Evolutionary conservation across 164 flowering plant species (phyloP).

Genomic region (grape (Vitis vinifera)): ASM3070453v1 NC_081812.1:20082501-20083000

Average conservation of each 20-base stretch:
- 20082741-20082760: background rate
- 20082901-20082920: too few species aligned
- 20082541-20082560: constrained; percentile 71
- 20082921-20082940: too few species aligned
- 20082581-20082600: constrained; percentile 51
- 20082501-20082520: background rate
- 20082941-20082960: too few species aligned
- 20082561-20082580: constrained; percentile 69
- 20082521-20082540: constrained; percentile 65
- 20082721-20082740: constrained; percentile 50
- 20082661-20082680: constrained; percentile 57
- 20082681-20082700: constrained; percentile 73
- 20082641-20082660: constrained; percentile 28
- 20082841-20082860: too few species aligned
- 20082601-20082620: constrained; percentile 70
- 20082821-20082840: too few species aligned
- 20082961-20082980: too few species aligned
- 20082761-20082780: too few species aligned
- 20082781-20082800: too few species aligned
- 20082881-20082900: too few species aligned
- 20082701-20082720: constrained; percentile 55
- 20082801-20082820: too few species aligned
- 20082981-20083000: too few species aligned
- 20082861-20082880: too few species aligned
- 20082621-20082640: constrained; percentile 50